Evolutionary conservation across 805 yeast genomes (phyloP).

Genomic region (Ogataea minuta): DNA sequence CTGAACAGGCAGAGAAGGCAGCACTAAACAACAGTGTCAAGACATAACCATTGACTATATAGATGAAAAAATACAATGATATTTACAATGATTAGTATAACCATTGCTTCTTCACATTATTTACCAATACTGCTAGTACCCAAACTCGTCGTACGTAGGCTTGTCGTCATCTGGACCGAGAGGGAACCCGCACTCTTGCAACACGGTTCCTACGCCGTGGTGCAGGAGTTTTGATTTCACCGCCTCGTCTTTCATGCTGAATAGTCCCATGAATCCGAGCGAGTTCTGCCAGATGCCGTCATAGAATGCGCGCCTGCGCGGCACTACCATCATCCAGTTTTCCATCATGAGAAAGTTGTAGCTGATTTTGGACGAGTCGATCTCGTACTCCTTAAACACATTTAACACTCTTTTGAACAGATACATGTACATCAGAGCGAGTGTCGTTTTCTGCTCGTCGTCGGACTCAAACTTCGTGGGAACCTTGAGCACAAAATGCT

Average conservation of each 20-base stretch:
- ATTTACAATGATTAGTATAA: background rate
- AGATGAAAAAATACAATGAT: slow-evolving; percentile 4
- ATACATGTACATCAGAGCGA: slow-evolving; percentile 69
- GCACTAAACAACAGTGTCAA: slow-evolving; percentile 75
- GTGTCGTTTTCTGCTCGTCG: slow-evolving; percentile 50
- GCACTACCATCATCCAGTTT: slow-evolving; percentile 83
- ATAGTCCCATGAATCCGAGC: slow-evolving; percentile 74
- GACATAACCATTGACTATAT: slow-evolving; percentile 7
- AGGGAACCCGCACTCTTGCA: slow-evolving; percentile 66
- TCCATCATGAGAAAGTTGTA: slow-evolving; percentile 82
- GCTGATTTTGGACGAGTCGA: slow-evolving; percentile 46
- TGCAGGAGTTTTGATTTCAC: slow-evolving; percentile 45
- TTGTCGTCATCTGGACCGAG: slow-evolving; percentile 47
- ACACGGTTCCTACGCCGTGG: slow-evolving; percentile 50
- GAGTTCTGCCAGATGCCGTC: slow-evolving; percentile 69
- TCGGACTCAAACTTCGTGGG: slow-evolving; percentile 29
- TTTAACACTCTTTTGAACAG: slow-evolving; percentile 71
- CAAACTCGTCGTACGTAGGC: slow-evolving; percentile 57
- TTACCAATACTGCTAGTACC: slow-evolving; percentile 40
- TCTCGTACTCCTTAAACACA: slow-evolving; percentile 51
- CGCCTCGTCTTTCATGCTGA: slow-evolving; percentile 69
- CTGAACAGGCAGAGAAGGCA: slow-evolving; percentile 82
- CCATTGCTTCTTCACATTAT: background rate
- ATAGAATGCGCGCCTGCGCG: slow-evolving; percentile 61
- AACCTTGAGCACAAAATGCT: slow-evolving; percentile 77